Percentiles rank a stretch among this genome's conserved stretches.
These are phyloP conservation scores for Penicillium frequentans DNA, from an alignment of 2,329 filamentous ascomycete species.

Conservation along the genomic window DNA sequence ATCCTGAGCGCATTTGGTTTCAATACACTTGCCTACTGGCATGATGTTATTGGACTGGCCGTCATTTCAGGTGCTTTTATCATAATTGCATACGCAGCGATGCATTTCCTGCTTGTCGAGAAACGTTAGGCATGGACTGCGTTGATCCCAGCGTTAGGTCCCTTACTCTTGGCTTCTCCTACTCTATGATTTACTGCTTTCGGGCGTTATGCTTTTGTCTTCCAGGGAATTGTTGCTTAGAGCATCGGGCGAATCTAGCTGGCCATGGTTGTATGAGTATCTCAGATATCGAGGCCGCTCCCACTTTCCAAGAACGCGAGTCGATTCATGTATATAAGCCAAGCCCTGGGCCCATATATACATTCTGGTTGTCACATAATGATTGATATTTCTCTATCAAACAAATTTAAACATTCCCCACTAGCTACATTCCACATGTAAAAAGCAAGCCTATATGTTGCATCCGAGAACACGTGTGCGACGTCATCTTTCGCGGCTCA, in stretches of 20 bases:
- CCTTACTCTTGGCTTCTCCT: neutral
- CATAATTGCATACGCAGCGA: conserved; percentile 81
- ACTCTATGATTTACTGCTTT: neutral
- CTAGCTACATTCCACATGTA: neutral
- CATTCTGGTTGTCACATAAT: neutral
- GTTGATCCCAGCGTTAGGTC: neutral
- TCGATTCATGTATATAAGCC: conserved; percentile 13
- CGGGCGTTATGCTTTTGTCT: neutral
- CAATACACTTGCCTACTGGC: conserved; percentile 81
- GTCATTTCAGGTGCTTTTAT: conserved; percentile 83
- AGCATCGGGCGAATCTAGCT: neutral
- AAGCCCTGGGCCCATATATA: conserved; percentile 1
- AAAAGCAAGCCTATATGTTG: neutral
- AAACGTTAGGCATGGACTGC: conserved; percentile 59
- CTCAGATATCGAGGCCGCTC: neutral
- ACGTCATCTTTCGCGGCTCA: conserved; percentile 18
- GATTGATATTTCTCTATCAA: neutral
- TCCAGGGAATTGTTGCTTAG: neutral
- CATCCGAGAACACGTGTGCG: conserved; percentile 8
- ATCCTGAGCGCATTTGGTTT: conserved; percentile 96
- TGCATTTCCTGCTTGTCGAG: conserved; percentile 93
- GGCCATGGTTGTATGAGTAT: neutral
- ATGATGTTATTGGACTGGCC: conserved; percentile 76
- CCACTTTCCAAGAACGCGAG: neutral
- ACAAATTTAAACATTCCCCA: neutral